phyloP scores from a whole-genome alignment of 2,329 filamentous ascomycete species.

The Pseudogymnoascus verrucosus region DNA sequence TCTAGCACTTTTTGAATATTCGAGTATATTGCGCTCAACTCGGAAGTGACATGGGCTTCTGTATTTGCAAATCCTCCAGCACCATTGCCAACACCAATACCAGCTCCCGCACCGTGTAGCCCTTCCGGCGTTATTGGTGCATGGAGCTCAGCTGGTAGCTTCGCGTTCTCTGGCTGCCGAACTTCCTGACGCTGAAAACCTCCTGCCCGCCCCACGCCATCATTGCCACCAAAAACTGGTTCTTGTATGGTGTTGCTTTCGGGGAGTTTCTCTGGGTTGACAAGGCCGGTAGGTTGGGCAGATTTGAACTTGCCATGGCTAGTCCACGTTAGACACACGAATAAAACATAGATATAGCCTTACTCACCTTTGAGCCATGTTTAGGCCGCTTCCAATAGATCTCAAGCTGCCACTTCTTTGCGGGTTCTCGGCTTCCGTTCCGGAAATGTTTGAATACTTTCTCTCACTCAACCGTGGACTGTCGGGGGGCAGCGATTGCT shows the following conservation, averaged over 20 bases:
- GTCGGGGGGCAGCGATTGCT: slow-evolving; percentile 22
- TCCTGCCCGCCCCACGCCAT: slow-evolving; percentile 20
- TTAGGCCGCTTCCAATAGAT: slow-evolving; percentile 22
- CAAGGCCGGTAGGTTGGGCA: slow-evolving; percentile 22
- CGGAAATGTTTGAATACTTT: slow-evolving; percentile 19
- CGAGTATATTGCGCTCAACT: slow-evolving; percentile 77
- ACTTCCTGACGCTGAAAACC: background rate
- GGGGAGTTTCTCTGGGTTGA: slow-evolving; percentile 23
- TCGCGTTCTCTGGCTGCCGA: slow-evolving; percentile 23
- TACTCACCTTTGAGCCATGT: slow-evolving; percentile 18
- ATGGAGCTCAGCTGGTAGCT: slow-evolving; percentile 47
- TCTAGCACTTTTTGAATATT: slow-evolving; percentile 89
- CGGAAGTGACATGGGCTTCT: slow-evolving; percentile 73
- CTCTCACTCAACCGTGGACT: slow-evolving; percentile 24
- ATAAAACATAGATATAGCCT: background rate
- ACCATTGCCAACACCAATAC: slow-evolving; percentile 53
- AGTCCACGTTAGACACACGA: slow-evolving; percentile 7
- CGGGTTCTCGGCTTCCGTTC: slow-evolving; percentile 19
- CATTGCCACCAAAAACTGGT: slow-evolving; percentile 15
- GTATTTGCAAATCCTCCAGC: slow-evolving; percentile 57
- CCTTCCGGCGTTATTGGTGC: slow-evolving; percentile 43
- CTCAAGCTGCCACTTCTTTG: slow-evolving; percentile 23
- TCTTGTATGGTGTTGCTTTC: slow-evolving; percentile 27
- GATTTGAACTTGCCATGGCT: slow-evolving; percentile 22
- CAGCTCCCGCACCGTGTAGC: slow-evolving; percentile 49